Percentiles rank a stretch among this genome's conserved stretches.
phyloP scores from a whole-genome alignment of 2,329 filamentous ascomycete species.

The Alternaria sp. region DNA sequence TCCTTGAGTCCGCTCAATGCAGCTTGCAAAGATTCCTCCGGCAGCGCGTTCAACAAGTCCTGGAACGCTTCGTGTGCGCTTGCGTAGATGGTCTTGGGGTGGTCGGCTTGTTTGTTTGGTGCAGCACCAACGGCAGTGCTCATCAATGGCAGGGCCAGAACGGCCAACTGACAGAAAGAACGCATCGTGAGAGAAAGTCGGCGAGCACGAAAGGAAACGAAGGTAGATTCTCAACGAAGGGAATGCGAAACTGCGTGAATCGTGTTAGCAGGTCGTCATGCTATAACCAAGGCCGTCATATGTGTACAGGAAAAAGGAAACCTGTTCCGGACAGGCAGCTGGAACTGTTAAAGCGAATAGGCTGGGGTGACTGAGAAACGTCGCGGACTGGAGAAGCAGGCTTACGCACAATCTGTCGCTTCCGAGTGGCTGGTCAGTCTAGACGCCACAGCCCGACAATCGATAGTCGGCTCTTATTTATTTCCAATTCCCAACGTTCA shows the following conservation, averaged over 20 bases:
- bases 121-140: slow-evolving; percentile 31
- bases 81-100: slow-evolving; percentile 35
- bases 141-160: slow-evolving; percentile 46
- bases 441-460: slow-evolving; percentile 13
- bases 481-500: not conserved
- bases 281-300: slow-evolving; percentile 6
- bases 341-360: slow-evolving; percentile 4
- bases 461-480: slow-evolving; percentile 7
- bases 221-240: slow-evolving; percentile 13
- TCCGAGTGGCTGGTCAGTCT: slow-evolving; percentile 16
- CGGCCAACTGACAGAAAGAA: slow-evolving; percentile 38
- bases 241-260: slow-evolving; percentile 22
- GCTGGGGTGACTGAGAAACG: slow-evolving; percentile 13
- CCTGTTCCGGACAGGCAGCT: slow-evolving; percentile 8
- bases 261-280: slow-evolving; percentile 31
- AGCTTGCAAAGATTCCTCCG: slow-evolving; percentile 69
- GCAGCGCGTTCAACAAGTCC: slow-evolving; percentile 65
- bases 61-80: slow-evolving; percentile 59
- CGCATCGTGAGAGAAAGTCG: slow-evolving; percentile 36
- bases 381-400: slow-evolving; percentile 7
- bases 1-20: slow-evolving; percentile 71
- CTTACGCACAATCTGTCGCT: slow-evolving; percentile 25
- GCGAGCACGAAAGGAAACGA: slow-evolving; percentile 2
- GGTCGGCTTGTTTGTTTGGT: slow-evolving; percentile 27
- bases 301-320: slow-evolving; percentile 14